phyloP scores from a whole-genome alignment of 352 stramenopile species.

The Chrysophaeum taylorii region DNA sequence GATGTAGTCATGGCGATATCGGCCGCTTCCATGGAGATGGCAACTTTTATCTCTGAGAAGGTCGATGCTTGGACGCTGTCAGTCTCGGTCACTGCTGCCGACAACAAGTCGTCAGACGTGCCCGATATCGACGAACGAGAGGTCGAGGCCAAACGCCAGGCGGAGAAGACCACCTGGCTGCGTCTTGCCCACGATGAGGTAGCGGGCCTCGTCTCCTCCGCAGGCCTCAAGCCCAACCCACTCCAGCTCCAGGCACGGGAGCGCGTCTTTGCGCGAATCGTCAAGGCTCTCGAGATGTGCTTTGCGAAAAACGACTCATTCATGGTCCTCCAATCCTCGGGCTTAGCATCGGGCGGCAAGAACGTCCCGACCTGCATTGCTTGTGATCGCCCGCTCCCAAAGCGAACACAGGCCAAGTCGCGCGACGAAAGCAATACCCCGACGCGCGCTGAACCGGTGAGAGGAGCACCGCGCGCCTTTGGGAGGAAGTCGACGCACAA shows the following conservation, averaged over 20 bases:
- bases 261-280: too few species aligned
- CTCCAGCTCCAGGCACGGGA: background rate
- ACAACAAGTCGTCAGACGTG: background rate
- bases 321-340: too few species aligned
- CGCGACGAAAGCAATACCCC: too few species aligned
- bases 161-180: background rate
- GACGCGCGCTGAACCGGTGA: too few species aligned
- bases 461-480: too few species aligned
- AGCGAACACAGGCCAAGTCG: too few species aligned
- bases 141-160: background rate
- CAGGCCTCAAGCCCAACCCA: background rate
- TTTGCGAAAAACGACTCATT: too few species aligned
- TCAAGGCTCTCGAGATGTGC: too few species aligned
- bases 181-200: too few species aligned
- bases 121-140: slow-evolving; percentile 1
- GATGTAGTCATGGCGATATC: background rate
- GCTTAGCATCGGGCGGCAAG: too few species aligned
- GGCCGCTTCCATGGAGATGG: background rate
- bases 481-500: too few species aligned
- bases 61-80: background rate
- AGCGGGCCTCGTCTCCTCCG: background rate
- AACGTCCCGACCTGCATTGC: slow-evolving; percentile 20
- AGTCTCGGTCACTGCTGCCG: background rate
- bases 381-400: slow-evolving; percentile 20
- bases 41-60: background rate